Evolutionary conservation across 2,329 filamentous ascomycete species (phyloP).

Genomic region (Proliferodiscus dingleyae): DNA sequence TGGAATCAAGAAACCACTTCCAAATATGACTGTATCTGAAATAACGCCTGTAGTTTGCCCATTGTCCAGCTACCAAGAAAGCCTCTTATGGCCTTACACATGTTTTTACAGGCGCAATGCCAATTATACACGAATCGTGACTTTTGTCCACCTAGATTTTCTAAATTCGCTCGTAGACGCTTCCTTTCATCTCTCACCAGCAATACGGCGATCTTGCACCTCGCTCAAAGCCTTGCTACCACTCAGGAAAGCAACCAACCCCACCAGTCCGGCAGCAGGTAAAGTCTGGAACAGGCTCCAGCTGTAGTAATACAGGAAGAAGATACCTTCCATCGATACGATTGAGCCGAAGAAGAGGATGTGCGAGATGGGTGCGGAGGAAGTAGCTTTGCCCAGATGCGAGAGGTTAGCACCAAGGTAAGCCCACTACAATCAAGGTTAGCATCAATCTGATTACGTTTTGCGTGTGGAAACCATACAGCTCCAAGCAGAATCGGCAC

Average conservation of each 20-base stretch:
- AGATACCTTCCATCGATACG: conserved; percentile 80
- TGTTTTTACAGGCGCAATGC: conserved; percentile 12
- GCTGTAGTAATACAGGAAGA: conserved; percentile 87
- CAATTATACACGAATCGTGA: conserved; percentile 9
- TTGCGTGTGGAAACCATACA: conserved; percentile 45
- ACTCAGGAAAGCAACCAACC: conserved; percentile 72
- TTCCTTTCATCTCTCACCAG: conserved; percentile 40
- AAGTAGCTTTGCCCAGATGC: conserved; percentile 71
- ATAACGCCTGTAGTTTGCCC: neutral
- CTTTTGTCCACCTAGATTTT: too few species aligned
- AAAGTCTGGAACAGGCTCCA: conserved; percentile 92
- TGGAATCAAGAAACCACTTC: neutral
- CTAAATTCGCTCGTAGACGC: too few species aligned
- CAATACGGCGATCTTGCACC: conserved; percentile 81
- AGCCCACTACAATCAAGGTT: conserved; percentile 59
- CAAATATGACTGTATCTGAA: neutral
- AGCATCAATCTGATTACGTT: conserved; percentile 15
- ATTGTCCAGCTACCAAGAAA: too few species aligned
- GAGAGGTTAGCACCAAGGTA: conserved; percentile 76
- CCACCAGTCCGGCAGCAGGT: conserved; percentile 64
- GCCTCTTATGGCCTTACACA: too few species aligned
- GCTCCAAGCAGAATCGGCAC: conserved; percentile 67
- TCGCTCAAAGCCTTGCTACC: conserved; percentile 87
- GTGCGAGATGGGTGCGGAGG: conserved; percentile 75
- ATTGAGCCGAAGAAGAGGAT: conserved; percentile 82